phyloP scores from a whole-genome alignment of 2,329 filamentous ascomycete genomes.

The Magnaporthales sp. region DNA sequence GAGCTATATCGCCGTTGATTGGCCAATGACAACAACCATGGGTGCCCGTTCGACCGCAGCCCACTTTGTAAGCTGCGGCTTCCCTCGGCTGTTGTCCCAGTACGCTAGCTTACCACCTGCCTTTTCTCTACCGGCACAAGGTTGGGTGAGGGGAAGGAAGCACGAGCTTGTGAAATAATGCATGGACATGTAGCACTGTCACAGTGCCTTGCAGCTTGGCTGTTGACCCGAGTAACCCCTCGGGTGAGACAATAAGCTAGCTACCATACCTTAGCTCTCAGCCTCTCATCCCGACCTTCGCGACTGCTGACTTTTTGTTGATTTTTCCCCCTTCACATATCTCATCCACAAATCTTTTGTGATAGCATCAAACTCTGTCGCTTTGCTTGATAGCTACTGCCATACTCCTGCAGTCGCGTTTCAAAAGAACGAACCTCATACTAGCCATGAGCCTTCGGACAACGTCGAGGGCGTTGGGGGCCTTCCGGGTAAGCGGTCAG shows the following conservation, averaged over 20 bases:
- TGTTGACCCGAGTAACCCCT: background rate
- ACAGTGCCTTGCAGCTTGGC: background rate
- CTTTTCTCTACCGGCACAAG: background rate
- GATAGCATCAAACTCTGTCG: background rate
- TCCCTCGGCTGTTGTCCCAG: background rate
- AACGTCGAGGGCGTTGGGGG: slow-evolving; percentile 10
- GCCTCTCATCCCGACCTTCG: background rate
- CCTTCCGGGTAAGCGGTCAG: slow-evolving; percentile 11
- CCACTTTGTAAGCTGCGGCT: background rate
- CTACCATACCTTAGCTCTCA: background rate
- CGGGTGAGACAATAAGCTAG: background rate
- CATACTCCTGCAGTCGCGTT: background rate
- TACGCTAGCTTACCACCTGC: background rate
- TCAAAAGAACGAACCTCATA: background rate
- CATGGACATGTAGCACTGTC: background rate
- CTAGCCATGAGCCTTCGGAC: slow-evolving; percentile 11
- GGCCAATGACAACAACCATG: background rate
- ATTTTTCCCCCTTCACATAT: background rate
- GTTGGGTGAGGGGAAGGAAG: background rate
- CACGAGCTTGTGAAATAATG: background rate
- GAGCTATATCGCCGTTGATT: background rate
- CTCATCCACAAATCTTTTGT: background rate
- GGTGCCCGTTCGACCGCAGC: background rate
- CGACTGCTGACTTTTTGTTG: background rate
- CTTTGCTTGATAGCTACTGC: background rate